Evolutionary conservation across 805 yeast species (phyloP).

Genomic region (Lachancea sp.): DNA sequence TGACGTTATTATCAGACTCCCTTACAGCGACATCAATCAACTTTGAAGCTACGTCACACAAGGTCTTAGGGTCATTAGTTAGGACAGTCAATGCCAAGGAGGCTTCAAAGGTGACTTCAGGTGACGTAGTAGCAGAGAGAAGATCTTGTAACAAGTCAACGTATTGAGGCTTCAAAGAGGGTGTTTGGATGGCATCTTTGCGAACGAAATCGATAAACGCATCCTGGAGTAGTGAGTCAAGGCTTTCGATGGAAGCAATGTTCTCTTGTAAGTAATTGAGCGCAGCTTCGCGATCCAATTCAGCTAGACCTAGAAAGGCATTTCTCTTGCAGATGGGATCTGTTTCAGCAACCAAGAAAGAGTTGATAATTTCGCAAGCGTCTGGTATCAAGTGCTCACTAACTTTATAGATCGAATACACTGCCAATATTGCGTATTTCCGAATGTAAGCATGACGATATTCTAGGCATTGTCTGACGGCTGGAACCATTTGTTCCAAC

Average conservation of each 20-base stretch:
- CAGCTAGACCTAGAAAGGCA: slow-evolving; percentile 83
- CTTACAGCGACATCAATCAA: slow-evolving; percentile 83
- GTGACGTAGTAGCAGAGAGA: slow-evolving; percentile 56
- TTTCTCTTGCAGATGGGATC: slow-evolving; percentile 94
- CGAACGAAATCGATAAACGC: slow-evolving; percentile 88
- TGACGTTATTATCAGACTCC: slow-evolving; percentile 93
- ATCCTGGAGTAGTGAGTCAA: slow-evolving; percentile 82
- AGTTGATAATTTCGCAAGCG: slow-evolving; percentile 77
- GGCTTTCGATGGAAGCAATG: slow-evolving; percentile 48
- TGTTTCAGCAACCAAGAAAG: slow-evolving; percentile 71
- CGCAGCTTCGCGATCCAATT: slow-evolving; percentile 78
- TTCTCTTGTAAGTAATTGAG: slow-evolving; percentile 73
- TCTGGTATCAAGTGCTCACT: slow-evolving; percentile 89
- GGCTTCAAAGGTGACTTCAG: slow-evolving; percentile 78
- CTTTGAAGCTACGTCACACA: slow-evolving; percentile 75
- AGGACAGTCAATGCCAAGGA: slow-evolving; percentile 69
- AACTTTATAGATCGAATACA: slow-evolving; percentile 72
- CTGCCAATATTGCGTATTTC: slow-evolving; percentile 92
- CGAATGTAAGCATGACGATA: slow-evolving; percentile 98
- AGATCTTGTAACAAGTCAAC: slow-evolving; percentile 65
- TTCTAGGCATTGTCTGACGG: slow-evolving; percentile 82
- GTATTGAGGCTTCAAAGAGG: slow-evolving; percentile 65
- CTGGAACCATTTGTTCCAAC: slow-evolving; percentile 90
- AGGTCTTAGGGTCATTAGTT: slow-evolving; percentile 56
- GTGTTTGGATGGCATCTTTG: slow-evolving; percentile 60